phyloP scores from a whole-genome alignment of 352 stramenopile species.

The Aphanomyces cochlioides region DNA sequence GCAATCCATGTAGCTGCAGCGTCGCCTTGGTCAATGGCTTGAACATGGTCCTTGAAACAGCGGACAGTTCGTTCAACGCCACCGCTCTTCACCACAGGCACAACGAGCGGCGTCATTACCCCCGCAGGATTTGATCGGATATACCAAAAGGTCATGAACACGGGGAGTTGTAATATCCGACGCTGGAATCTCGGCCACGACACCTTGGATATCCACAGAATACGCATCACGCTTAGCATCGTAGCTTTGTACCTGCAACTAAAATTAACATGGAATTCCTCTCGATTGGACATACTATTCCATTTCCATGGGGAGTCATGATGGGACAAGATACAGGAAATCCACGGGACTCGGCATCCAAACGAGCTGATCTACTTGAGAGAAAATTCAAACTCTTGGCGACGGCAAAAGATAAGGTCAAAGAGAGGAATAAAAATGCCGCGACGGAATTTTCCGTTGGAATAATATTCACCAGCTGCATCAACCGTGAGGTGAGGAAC shows the following conservation, averaged over 20 bases:
- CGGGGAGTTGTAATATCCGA: conserved; percentile 36
- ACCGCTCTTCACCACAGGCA: conserved; percentile 45
- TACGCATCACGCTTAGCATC: conserved; percentile 35
- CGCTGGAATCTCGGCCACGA: conserved; percentile 28
- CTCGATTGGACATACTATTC: not conserved
- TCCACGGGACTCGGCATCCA: conserved; percentile 15
- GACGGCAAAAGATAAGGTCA: no score
- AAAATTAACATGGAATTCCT: not conserved
- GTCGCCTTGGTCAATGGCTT: conserved; percentile 63
- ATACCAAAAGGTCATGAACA: conserved; percentile 61
- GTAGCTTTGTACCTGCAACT: conserved; percentile 33
- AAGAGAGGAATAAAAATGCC: no score
- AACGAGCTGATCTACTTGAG: not conserved
- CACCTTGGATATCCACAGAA: conserved; percentile 34
- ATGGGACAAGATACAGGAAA: conserved; percentile 23
- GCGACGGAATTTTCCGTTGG: no score
- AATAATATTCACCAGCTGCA: no score
- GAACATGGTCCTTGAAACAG: conserved; percentile 54
- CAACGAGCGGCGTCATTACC: conserved; percentile 56
- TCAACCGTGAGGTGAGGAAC: no score
- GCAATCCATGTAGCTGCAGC: conserved; percentile 59
- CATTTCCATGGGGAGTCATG: not conserved
- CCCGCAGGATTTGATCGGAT: conserved; percentile 82
- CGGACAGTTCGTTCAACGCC: conserved; percentile 38
- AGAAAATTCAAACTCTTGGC: no score